phyloP scores from a whole-genome alignment of 495 filamentous ascomycete genomes.

The Aspergillus biplanus region DNA sequence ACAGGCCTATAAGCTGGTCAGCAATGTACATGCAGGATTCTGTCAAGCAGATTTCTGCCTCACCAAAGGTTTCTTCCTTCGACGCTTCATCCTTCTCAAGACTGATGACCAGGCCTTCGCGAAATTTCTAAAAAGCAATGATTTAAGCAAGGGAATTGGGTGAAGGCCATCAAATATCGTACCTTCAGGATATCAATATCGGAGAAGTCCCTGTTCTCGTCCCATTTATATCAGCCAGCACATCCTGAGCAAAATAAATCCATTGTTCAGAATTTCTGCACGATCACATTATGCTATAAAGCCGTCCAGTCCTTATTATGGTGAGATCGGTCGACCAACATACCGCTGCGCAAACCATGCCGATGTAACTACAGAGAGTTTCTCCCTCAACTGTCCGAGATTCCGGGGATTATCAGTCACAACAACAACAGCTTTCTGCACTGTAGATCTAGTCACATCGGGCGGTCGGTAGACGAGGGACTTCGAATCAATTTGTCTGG shows the following conservation, averaged over 20 bases:
- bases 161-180: constrained; percentile 25
- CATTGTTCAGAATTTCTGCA: neutral
- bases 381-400: constrained; percentile 79
- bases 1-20: constrained; percentile 61
- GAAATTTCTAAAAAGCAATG: constrained; percentile 70
- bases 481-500: constrained; percentile 82
- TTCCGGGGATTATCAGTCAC: constrained; percentile 86
- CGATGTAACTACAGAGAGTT: constrained; percentile 82
- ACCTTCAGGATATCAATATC: constrained; percentile 75
- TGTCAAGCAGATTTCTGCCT: constrained; percentile 16
- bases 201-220: constrained; percentile 62
- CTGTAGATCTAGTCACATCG: constrained; percentile 92
- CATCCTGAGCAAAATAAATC: neutral
- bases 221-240: constrained; percentile 26
- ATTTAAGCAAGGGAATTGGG: neutral
- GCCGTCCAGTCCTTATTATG: neutral
- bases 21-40: neutral
- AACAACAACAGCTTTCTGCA: constrained; percentile 98
- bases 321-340: constrained; percentile 35
- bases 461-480: constrained; percentile 74
- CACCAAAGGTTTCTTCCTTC: constrained; percentile 85
- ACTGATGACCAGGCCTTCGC: constrained; percentile 78
- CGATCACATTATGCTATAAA: neutral
- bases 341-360: constrained; percentile 98
- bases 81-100: constrained; percentile 70